Evolutionary conservation across 2,329 filamentous ascomycete genomes (phyloP), one percentile per base, ranked within the genome.

Genomic region (Alternaria longipes): DNA sequence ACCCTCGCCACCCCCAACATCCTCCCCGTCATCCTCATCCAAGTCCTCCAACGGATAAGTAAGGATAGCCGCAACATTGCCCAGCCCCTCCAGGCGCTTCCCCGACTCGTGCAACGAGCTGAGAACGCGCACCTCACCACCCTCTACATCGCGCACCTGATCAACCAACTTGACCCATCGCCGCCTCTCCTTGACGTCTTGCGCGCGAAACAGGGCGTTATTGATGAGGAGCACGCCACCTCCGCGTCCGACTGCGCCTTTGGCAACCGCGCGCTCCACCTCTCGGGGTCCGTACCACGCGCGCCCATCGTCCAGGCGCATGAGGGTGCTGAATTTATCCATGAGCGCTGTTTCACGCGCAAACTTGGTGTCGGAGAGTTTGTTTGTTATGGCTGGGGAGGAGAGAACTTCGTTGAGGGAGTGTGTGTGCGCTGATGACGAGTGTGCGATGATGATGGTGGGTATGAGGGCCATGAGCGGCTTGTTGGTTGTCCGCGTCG

Each of bases 91-190:
- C 14, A 99, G 80, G 61, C 93, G 84, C 81, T 91, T 90, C 1
- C 95, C 95, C 77, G 94, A 97, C 82, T 97, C 94, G 78, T 98
- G 94, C 73, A 96, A 91, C 71, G 91, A 94, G 78, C 94, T 98
- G 28, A 98, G 81, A n/a, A 98, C 87, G 55, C 92, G 85, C 1
- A 93, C 92, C 67, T 97, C 93, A 1, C 94, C 95, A 5, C 94
- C 95, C 65, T 93, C 90, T 3, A 84, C 81, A 54, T 89, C 89
- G 66, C 89, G 88, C n/a, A 98, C 94, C 64, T 89, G 90, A 77
- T 98, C 94, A 4, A 98, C 94, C 46, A 98, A 84, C 8, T 82
- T 83, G 1, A 98, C 94, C 84, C 94, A 98, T 65, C 89, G 87
- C 75, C 90, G 91, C 68, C 95, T 85, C 60, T 89, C 90, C 1